Percentiles rank a stretch among this genome's conserved stretches.
phyloP scores from a whole-genome alignment of 495 filamentous ascomycete genomes.

The Jackrogersella multiformis region DNA sequence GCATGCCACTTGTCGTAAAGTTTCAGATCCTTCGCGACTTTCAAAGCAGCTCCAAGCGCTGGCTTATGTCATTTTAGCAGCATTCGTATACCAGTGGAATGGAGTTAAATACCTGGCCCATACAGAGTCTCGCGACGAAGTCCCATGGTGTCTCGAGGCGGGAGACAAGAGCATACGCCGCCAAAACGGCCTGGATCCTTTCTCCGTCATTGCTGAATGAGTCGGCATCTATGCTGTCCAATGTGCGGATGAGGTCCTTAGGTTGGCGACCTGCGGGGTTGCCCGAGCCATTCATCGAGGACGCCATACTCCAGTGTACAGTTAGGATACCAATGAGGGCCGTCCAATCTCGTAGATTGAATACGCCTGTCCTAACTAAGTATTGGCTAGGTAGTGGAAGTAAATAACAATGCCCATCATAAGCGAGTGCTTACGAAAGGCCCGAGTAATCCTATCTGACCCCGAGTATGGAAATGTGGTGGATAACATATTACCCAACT shows the following conservation, averaged over 20 bases:
- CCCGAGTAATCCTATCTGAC: slow-evolving; percentile 1
- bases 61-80: not conserved
- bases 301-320: not conserved
- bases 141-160: slow-evolving; percentile 1
- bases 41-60: slow-evolving; percentile 1
- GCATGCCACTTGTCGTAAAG: slow-evolving; percentile 4
- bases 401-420: not conserved
- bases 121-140: not conserved
- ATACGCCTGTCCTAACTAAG: not conserved
- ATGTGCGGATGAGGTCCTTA: not conserved
- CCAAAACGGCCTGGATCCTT: not conserved
- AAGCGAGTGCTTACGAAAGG: slow-evolving; percentile 2
- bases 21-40: not conserved
- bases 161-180: not conserved
- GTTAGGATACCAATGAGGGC: not conserved
- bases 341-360: not conserved
- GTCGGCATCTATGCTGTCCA: not conserved
- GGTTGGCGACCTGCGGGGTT: not conserved
- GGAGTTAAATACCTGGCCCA: not conserved
- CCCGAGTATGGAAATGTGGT: not conserved
- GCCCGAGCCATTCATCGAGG: not conserved
- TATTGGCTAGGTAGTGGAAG: not conserved
- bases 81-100: not conserved
- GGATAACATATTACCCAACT: not conserved
- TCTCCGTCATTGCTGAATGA: not conserved